Evolutionary conservation across 108 stramenopile genomes (phyloP).

Genomic region (Chaetoceros tenuissimus): DNA sequence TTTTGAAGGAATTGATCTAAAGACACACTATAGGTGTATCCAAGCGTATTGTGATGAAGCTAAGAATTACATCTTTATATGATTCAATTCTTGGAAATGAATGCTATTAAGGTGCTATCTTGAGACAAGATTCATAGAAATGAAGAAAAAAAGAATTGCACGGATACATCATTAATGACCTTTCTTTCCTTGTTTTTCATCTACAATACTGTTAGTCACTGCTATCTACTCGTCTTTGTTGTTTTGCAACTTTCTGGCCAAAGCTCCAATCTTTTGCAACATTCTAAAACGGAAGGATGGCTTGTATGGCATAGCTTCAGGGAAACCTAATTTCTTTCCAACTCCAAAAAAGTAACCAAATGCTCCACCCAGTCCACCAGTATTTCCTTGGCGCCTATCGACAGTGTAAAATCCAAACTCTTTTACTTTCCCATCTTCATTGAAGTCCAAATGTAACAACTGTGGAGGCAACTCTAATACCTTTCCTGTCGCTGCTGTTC

Average conservation of each 20-base stretch:
- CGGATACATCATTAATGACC: no score
- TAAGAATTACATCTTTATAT: no score
- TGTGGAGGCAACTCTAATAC: constrained; percentile 53
- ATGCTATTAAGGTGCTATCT: no score
- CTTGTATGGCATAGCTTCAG: constrained; percentile 62
- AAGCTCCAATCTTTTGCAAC: constrained; percentile 23
- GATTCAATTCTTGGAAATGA: no score
- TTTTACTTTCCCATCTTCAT: constrained; percentile 45
- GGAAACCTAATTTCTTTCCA: constrained; percentile 56
- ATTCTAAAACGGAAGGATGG: constrained; percentile 36
- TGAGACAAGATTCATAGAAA: no score
- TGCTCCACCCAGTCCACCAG: constrained; percentile 69
- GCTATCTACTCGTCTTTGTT: no score
- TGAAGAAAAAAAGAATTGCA: no score
- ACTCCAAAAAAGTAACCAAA: constrained; percentile 68
- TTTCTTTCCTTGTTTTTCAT: no score
- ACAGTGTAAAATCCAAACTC: constrained; percentile 64
- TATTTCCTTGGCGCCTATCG: constrained; percentile 70
- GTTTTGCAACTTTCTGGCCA: constrained; percentile 18
- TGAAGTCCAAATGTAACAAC: constrained; percentile 18
- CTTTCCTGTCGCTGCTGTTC: constrained; percentile 28
- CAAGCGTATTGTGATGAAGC: no score
- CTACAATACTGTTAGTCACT: no score
- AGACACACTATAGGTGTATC: no score
- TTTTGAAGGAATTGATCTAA: constrained; percentile 12